A percentile compares a stretch with the other conserved stretches of the same genome.
phyloP scores from a whole-genome alignment of 2,329 filamentous ascomycete species.

The Talaromyces sp. region DNA sequence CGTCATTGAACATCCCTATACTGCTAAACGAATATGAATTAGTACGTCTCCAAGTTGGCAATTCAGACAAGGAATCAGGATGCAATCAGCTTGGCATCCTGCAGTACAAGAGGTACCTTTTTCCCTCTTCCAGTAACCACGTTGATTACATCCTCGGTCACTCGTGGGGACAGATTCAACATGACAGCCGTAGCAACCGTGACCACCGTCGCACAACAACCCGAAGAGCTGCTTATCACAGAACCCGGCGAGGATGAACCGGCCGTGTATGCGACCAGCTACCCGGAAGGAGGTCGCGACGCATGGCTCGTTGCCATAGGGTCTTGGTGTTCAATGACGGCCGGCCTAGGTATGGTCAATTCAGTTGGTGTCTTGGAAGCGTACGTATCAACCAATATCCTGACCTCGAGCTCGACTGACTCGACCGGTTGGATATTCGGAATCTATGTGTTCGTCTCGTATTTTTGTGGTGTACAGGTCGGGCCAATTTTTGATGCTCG shows the following conservation, averaged over 20 bases:
- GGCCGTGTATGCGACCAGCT: constrained; percentile 15
- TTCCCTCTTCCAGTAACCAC: neutral
- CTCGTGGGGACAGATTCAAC: neutral
- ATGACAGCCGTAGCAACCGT: neutral
- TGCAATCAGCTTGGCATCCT: neutral
- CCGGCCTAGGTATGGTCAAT: constrained; percentile 41
- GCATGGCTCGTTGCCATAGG: constrained; percentile 46
- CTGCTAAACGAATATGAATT: neutral
- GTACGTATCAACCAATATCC: constrained; percentile 37
- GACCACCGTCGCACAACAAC: neutral
- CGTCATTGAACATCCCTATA: neutral
- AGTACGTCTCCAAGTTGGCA: neutral
- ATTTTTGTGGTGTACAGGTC: constrained; percentile 30
- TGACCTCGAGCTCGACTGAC: constrained; percentile 32
- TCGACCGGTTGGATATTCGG: constrained; percentile 44
- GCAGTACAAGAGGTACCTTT: neutral
- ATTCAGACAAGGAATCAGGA: neutral
- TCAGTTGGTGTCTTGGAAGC: constrained; percentile 40
- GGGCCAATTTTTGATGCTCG: constrained; percentile 40
- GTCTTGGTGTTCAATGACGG: constrained; percentile 40
- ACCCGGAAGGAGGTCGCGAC: constrained; percentile 41
- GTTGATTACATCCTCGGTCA: neutral
- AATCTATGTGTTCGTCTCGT: constrained; percentile 40
- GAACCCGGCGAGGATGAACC: constrained; percentile 6
- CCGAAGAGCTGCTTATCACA: neutral